Evolutionary conservation across 805 yeast genomes (phyloP).

Genomic region (Yamadazyma akitaensis): DNA sequence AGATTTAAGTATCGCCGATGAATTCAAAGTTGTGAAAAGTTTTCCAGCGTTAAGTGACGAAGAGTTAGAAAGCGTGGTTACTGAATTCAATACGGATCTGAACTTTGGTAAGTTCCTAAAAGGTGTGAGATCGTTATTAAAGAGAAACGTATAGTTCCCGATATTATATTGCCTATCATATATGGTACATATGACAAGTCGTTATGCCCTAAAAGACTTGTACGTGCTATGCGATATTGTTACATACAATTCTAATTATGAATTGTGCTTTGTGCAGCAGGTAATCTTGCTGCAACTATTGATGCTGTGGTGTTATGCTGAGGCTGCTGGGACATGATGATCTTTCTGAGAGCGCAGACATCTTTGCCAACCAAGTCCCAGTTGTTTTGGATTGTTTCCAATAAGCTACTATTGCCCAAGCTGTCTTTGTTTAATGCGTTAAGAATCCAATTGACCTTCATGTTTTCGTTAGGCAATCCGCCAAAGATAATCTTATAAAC

Average conservation of each 20-base stretch:
- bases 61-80: conserved; percentile 13
- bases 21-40: conserved; percentile 34
- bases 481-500: conserved; percentile 17
- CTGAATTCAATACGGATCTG: conserved; percentile 24
- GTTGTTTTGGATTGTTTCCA: conserved; percentile 13
- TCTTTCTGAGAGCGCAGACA: conserved; percentile 9
- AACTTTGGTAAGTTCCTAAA: conserved; percentile 26
- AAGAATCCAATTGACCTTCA: conserved; percentile 21
- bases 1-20: conserved; percentile 43
- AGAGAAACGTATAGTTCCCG: conserved; percentile 1
- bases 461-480: conserved; percentile 13
- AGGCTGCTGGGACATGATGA: conserved; percentile 2
- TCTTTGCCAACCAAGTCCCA: conserved; percentile 17
- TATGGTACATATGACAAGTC: not conserved
- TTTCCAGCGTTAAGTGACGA: conserved; percentile 35
- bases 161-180: not conserved
- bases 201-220: not conserved
- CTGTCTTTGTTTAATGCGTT: conserved; percentile 15
- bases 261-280: not conserved
- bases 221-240: not conserved
- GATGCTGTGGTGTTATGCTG: not conserved
- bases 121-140: conserved; percentile 10
- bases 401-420: conserved; percentile 4
- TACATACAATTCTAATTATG: not conserved
- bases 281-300: not conserved